Conservation (phyloP, 169 alveolate species). For the Plasmodium billcollinsi region DNA sequence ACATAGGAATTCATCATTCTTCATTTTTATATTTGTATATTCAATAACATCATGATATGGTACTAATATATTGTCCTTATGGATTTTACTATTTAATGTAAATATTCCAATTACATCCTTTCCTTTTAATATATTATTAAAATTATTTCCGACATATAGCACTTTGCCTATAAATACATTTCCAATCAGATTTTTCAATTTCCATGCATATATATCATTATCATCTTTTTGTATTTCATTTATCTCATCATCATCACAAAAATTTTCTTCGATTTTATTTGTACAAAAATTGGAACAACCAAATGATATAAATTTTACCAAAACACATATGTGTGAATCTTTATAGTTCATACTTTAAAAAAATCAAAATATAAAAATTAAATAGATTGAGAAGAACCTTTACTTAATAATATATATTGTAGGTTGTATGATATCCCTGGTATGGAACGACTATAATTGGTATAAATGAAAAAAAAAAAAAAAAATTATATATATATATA, state of each 20-base stretch:
- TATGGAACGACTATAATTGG: no score
- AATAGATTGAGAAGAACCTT: no score
- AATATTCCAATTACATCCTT: slow-evolving; percentile 60
- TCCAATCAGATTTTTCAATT: slow-evolving; percentile 39
- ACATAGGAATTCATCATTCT: slow-evolving; percentile 39
- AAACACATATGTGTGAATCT: slow-evolving; percentile 25
- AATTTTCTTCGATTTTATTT: background rate
- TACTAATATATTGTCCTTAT: slow-evolving; percentile 25
- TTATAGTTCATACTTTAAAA: slow-evolving; percentile 23
- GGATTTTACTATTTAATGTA: slow-evolving; percentile 46
- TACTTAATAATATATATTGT: no score
- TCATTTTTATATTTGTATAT: slow-evolving; percentile 38
- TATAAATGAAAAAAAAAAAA: no score
- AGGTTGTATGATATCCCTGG: no score
- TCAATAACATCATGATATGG: slow-evolving; percentile 60
- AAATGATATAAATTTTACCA: slow-evolving; percentile 65
- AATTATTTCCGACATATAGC: slow-evolving; percentile 21
- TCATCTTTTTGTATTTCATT: background rate
- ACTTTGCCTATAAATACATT: slow-evolving; percentile 61
- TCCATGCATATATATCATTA: slow-evolving; percentile 2
- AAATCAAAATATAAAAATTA: background rate
- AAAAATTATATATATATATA: no score
- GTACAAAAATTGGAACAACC: slow-evolving; percentile 43
- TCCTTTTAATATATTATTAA: slow-evolving; percentile 7
- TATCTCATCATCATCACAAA: slow-evolving; percentile 5